Evolutionary conservation across 139 green algal species (phyloP).

Genomic region (Chlamydomonas sphaeroides): DNA sequence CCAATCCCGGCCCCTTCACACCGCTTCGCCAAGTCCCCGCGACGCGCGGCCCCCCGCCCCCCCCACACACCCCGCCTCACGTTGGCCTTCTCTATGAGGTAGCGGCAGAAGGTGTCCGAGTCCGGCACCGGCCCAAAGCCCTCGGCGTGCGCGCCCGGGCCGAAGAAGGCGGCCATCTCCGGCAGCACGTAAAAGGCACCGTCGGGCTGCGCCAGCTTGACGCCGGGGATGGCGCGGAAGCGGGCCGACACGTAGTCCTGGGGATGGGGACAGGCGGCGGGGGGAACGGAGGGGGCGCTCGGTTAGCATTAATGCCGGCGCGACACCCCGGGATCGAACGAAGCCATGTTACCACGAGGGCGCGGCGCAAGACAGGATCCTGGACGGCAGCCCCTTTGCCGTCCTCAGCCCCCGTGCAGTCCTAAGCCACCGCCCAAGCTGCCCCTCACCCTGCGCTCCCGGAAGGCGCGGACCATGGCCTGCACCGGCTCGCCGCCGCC

Average conservation of each 20-base stretch:
- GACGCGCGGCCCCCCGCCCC: neutral
- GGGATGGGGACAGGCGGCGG: too few relatives aligned
- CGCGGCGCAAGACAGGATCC: too few relatives aligned
- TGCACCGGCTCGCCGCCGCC: constrained; percentile 70
- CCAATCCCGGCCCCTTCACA: neutral
- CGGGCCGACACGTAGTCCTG: constrained; percentile 78
- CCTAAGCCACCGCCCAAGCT: too few relatives aligned
- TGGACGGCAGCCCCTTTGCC: too few relatives aligned
- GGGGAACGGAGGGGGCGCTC: too few relatives aligned
- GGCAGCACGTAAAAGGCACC: constrained; percentile 98
- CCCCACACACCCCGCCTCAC: constrained; percentile 57
- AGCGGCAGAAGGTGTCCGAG: constrained; percentile 86
- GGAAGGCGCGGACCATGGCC: constrained; percentile 90
- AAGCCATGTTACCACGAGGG: too few relatives aligned
- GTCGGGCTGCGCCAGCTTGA: constrained; percentile 73
- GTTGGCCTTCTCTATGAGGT: constrained; percentile 77
- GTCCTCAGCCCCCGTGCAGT: too few relatives aligned
- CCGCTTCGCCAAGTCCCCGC: too few relatives aligned
- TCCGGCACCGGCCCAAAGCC: constrained; percentile 84
- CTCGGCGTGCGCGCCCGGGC: constrained; percentile 58
- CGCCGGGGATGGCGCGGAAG: constrained; percentile 78
- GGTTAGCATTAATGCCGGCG: too few relatives aligned
- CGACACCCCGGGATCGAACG: too few relatives aligned
- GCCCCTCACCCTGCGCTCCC: constrained; percentile 65
- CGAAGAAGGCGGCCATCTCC: constrained; percentile 85